These are phyloP conservation scores for Lachancea meyersii DNA, from an alignment of 805 yeast genomes.

Conservation along the genomic window DNA sequence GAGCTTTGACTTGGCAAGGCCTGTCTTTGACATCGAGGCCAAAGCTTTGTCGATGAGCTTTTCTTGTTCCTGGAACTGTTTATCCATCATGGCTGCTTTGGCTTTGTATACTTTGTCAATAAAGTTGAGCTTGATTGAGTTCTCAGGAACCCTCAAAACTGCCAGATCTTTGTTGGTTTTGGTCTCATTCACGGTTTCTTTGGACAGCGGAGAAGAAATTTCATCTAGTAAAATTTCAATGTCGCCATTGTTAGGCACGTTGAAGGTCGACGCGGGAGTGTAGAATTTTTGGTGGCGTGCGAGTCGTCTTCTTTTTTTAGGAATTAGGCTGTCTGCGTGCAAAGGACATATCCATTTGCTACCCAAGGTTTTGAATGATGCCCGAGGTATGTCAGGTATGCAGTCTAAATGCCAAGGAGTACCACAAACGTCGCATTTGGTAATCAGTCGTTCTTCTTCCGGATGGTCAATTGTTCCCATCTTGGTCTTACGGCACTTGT, in stretches of 20 bases:
- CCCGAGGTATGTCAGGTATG: constrained; percentile 60
- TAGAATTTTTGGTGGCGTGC: constrained; percentile 46
- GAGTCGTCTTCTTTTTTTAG: constrained; percentile 38
- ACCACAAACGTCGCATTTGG: constrained; percentile 78
- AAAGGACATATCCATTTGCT: constrained; percentile 89
- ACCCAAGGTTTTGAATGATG: constrained; percentile 66
- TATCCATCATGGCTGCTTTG: constrained; percentile 38
- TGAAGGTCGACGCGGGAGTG: constrained; percentile 50
- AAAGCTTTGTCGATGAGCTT: constrained; percentile 31
- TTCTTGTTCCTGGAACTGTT: constrained; percentile 30
- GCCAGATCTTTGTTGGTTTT: constrained; percentile 18
- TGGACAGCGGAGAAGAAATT: constrained; percentile 25
- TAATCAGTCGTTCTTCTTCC: constrained; percentile 44
- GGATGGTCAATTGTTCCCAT: constrained; percentile 39
- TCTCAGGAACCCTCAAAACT: constrained; percentile 22
- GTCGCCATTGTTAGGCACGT: constrained; percentile 48
- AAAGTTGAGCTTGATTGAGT: constrained; percentile 26
- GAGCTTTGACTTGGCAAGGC: constrained; percentile 16
- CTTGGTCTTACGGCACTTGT: constrained; percentile 68
- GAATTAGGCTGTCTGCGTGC: constrained; percentile 54
- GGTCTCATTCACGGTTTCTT: constrained; percentile 17
- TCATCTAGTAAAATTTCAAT: constrained; percentile 49
- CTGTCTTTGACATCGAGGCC: constrained; percentile 22
- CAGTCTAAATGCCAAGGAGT: constrained; percentile 89
- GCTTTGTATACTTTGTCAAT: constrained; percentile 25